Conservation (phyloP, 768 basidiomycete species). For the Podaxis sp. region DNA sequence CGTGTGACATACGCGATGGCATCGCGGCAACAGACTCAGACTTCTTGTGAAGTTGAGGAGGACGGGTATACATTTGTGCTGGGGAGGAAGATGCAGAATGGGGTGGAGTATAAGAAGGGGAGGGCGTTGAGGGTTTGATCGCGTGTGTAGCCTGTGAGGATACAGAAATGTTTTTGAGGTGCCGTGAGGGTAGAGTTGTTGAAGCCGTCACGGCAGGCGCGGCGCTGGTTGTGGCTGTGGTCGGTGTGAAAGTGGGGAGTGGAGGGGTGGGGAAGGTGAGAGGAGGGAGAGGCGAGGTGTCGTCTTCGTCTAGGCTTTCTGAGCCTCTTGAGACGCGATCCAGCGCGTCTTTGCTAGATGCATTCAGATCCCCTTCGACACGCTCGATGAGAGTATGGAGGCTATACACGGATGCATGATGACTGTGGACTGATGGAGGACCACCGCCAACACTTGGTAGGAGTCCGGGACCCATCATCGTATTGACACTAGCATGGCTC, state of each 20-base stretch:
- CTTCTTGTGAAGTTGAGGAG: constrained; percentile 5
- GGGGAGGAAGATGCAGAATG: constrained; percentile 5
- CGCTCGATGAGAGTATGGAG: constrained; percentile 60
- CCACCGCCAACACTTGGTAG: not conserved
- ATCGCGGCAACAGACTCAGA: not conserved
- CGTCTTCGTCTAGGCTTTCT: constrained; percentile 8
- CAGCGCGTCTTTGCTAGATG: constrained; percentile 1
- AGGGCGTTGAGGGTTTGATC: not conserved
- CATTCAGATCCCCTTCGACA: constrained; percentile 30
- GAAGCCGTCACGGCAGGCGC: not conserved
- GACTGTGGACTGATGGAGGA: constrained; percentile 38
- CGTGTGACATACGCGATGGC: not conserved
- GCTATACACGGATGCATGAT: constrained; percentile 56
- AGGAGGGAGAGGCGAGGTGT: not conserved
- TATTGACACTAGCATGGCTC: constrained; percentile 30
- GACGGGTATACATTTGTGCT: not conserved
- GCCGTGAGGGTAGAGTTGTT: not conserved
- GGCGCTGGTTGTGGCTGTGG: not conserved
- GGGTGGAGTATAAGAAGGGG: constrained; percentile 1
- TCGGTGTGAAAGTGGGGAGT: not conserved
- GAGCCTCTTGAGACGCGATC: constrained; percentile 3
- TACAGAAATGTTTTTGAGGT: not conserved
- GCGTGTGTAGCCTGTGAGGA: not conserved
- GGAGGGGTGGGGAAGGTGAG: not conserved
- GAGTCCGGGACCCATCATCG: constrained; percentile 11